Base-by-base conservation (phyloP, 2,329 filamentous ascomycete genomes). In the Fusarium solani-melongenae region DNA sequence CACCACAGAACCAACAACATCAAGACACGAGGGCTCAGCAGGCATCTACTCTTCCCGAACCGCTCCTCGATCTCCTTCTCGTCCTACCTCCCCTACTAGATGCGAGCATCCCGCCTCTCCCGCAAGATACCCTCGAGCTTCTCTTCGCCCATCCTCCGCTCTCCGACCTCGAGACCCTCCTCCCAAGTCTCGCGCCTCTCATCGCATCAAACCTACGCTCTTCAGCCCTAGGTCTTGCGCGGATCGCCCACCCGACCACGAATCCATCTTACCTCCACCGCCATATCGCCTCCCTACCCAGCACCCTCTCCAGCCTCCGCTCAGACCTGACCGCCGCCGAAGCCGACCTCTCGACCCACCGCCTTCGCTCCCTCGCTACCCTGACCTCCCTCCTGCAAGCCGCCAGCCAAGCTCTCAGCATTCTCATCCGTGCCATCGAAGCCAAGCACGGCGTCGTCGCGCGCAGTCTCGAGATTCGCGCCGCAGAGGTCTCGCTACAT, bases 201-300 rank as follows among this genome's bases (percentile, higher is more conserved):
- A 69, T 91, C 20, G 89, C 88, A 4, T 76, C 82, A 0, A 82
- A 83, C n/a, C 83, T 92, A 0, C 86, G 87, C 62, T 77, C 82
- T 2, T 84, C 85, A 15, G 88, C 89, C 29, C 81, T 85, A 15
- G 76, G 82, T 17, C 82, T 90, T 27, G 84, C 87, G 1, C 85
- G 88, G 41, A 81, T 88, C 36, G 79, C 84, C 4, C 83, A 86
- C 70, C 87, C 88, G 0, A 81, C 81, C 17, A 88, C 86, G 1
- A 89, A 89, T 78, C 83, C 88, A 0, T 88, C 88, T 22, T 89
- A 85, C 76, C 82, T 91, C n/a, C 90, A 91, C 81, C 88, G 90
- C 22, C 80, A 84, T 27, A 86, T 92, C 58, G 83, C 88, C 1
- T 81, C 83, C 20, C 82, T 92, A 3, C 81, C 86, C 0, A 70